A percentile compares a stretch with the other conserved stretches of the same genome.
Conservation (phyloP, 1,284 basidiomycete genomes). For the Microbotryum lychnidis-dioicae region DNA sequence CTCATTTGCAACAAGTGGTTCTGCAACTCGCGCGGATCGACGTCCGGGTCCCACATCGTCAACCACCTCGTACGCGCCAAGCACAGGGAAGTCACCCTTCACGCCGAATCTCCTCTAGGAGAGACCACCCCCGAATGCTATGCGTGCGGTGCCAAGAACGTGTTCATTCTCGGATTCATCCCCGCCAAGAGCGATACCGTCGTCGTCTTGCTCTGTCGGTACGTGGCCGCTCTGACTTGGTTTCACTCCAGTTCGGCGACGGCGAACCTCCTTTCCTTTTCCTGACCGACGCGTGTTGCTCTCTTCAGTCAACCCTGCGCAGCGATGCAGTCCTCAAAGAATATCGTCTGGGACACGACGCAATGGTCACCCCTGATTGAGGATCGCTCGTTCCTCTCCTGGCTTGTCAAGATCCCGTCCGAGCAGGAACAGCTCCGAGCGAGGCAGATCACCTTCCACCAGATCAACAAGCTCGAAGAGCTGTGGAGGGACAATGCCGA, state of each 20-base stretch:
- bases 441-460: conserved; percentile 88
- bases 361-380: conserved; percentile 99
- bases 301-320: conserved; percentile 83
- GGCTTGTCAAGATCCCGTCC: conserved; percentile 94
- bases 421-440: conserved; percentile 92
- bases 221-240: conserved; percentile 37
- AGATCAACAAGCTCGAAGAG: conserved; percentile 96
- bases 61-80: conserved; percentile 98
- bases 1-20: conserved; percentile 97
- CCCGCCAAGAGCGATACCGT: conserved; percentile 98
- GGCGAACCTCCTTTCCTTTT: background rate
- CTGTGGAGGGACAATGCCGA: conserved; percentile 94
- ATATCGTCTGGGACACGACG: conserved; percentile 96
- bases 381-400: conserved; percentile 93
- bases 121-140: conserved; percentile 94
- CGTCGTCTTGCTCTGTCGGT: conserved; percentile 95
- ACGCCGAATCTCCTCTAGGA: conserved; percentile 88
- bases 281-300: background rate
- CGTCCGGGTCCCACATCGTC: conserved; percentile 96
- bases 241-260: background rate
- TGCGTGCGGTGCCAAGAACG: conserved; percentile 99
- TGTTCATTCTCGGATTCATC: conserved; percentile 98
- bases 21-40: conserved; percentile 98
- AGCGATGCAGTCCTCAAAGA: conserved; percentile 75
- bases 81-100: conserved; percentile 96